Evolutionary conservation across 257 asterid species (phyloP).

Genomic region (Phtheirospermum japonicum): DNA sequence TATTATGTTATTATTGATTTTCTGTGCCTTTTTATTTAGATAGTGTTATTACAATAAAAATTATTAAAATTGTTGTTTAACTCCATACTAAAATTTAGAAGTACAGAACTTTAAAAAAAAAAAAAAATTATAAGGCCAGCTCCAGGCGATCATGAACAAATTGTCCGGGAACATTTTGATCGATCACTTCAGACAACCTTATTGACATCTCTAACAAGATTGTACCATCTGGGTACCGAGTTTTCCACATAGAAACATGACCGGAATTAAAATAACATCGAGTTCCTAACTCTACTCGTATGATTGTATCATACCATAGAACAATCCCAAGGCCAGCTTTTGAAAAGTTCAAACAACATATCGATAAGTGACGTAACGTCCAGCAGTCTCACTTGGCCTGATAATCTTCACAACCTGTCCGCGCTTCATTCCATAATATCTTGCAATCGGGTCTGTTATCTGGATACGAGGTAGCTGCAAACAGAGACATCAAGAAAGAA

Average conservation of each 20-base stretch:
- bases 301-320: not conserved
- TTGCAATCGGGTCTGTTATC: conserved; percentile 72
- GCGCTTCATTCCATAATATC: conserved; percentile 75
- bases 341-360: conserved; percentile 52
- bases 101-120: too few relatives aligned
- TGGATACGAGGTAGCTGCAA: conserved; percentile 82
- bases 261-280: not conserved
- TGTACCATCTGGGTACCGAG: not conserved
- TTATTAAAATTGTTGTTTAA: too few relatives aligned
- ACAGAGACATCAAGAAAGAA: conserved; percentile 16
- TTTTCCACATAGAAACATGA: not conserved
- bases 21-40: too few relatives aligned
- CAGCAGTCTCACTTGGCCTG: conserved; percentile 94
- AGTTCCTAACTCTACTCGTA: not conserved
- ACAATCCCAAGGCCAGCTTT: not conserved
- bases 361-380: conserved; percentile 75
- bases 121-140: too few relatives aligned
- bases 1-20: too few relatives aligned
- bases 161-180: too few relatives aligned
- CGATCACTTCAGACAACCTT: too few relatives aligned
- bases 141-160: too few relatives aligned
- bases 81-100: too few relatives aligned
- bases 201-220: too few relatives aligned
- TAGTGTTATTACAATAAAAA: too few relatives aligned
- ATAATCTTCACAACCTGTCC: conserved; percentile 80